A percentile compares a stretch with the other conserved stretches of the same genome.
Conservation (phyloP, 1,284 basidiomycete genomes). For the Leccinum pallidistipes region DNA sequence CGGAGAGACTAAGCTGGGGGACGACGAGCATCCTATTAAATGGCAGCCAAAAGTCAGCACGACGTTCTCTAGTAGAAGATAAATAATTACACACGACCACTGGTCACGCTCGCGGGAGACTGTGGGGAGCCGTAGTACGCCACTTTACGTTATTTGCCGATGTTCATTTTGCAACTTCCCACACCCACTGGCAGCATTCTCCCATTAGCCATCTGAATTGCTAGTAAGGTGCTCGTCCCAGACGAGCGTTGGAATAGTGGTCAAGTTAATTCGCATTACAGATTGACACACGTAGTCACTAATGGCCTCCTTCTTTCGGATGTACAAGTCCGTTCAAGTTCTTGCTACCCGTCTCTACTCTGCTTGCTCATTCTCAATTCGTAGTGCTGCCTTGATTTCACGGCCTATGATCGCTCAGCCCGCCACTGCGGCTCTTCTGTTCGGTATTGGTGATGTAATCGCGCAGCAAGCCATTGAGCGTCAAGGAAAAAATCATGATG, state of each 20-base stretch:
- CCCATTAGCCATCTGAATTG: not conserved
- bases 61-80: not conserved
- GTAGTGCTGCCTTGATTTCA: slow-evolving; percentile 59
- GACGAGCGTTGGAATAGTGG: not conserved
- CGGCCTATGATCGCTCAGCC: slow-evolving; percentile 68
- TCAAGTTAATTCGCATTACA: not conserved
- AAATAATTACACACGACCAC: not conserved
- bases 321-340: slow-evolving; percentile 31
- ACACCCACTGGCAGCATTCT: not conserved
- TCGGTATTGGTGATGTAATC: slow-evolving; percentile 78
- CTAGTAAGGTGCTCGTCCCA: not conserved
- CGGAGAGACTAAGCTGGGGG: not conserved
- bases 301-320: slow-evolving; percentile 32
- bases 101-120: not conserved
- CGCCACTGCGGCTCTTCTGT: slow-evolving; percentile 65
- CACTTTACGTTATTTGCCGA: not conserved
- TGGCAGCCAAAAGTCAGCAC: not conserved
- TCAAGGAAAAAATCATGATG: slow-evolving; percentile 67
- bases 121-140: too few relatives aligned
- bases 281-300: not conserved
- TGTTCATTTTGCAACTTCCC: not conserved
- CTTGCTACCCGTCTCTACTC: not conserved
- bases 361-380: slow-evolving; percentile 7
- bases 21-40: not conserved
- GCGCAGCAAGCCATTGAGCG: slow-evolving; percentile 82